Percentiles rank a stretch among this genome's conserved stretches.
phyloP scores from a whole-genome alignment of 768 basidiomycete species.

The Nidularia pulvinata region DNA sequence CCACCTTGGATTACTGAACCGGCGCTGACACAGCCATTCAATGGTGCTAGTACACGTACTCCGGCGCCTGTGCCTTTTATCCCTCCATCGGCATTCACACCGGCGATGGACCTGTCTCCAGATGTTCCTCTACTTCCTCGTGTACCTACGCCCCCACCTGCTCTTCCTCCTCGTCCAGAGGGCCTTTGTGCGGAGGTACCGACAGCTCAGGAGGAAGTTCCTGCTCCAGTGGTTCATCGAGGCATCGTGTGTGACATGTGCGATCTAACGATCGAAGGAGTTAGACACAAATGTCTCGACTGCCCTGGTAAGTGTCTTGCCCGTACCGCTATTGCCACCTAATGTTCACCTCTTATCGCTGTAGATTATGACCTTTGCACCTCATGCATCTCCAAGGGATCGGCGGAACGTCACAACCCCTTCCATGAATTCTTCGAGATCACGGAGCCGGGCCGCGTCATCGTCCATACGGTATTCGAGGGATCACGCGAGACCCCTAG shows the following conservation, averaged over 20 bases:
- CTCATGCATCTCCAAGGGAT: slow-evolving; percentile 47
- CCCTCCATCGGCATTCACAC: background rate
- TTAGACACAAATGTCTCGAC: slow-evolving; percentile 81
- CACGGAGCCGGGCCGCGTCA: slow-evolving; percentile 59
- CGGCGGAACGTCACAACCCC: slow-evolving; percentile 52
- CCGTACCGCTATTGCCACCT: background rate
- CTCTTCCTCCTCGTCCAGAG: slow-evolving; percentile 8
- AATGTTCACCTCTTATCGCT: background rate
- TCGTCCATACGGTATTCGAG: slow-evolving; percentile 60
- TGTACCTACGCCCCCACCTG: slow-evolving; percentile 12
- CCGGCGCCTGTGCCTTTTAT: slow-evolving; percentile 1
- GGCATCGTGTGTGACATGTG: slow-evolving; percentile 73
- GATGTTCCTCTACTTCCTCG: background rate
- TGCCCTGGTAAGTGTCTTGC: slow-evolving; percentile 54
- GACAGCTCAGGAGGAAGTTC: background rate
- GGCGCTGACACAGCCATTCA: background rate
- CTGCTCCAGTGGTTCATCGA: slow-evolving; percentile 42
- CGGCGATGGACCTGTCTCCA: background rate
- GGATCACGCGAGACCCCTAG: slow-evolving; percentile 30
- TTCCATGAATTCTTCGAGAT: slow-evolving; percentile 77
- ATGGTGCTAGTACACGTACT: background rate
- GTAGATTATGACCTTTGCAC: slow-evolving; percentile 77
- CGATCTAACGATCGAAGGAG: slow-evolving; percentile 51
- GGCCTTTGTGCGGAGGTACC: background rate
- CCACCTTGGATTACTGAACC: background rate